phyloP scores from a whole-genome alignment of 306 rosid genomes.

The Quillaja saponaria region DNA sequence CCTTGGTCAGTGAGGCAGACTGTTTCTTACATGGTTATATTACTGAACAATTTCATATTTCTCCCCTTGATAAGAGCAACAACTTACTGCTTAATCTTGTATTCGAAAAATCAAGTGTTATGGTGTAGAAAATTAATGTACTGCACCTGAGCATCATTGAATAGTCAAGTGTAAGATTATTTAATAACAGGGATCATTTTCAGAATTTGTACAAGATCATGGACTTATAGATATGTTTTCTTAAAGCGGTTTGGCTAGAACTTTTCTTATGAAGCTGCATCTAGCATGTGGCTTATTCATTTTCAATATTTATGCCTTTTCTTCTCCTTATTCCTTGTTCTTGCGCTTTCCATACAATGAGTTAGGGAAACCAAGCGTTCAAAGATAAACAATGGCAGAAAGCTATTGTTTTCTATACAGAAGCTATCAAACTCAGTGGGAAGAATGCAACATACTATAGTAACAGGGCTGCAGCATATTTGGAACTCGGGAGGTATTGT shows the following conservation, averaged over 20 bases:
- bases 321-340: slow-evolving; percentile 2
- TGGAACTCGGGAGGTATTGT: slow-evolving; percentile 75
- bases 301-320: slow-evolving; percentile 5
- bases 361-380: slow-evolving; percentile 89
- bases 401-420: slow-evolving; percentile 81
- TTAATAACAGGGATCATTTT: background rate
- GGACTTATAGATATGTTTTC: slow-evolving; percentile 1
- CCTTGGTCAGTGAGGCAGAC: no score
- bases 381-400: slow-evolving; percentile 92
- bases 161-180: no score
- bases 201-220: background rate
- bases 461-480: slow-evolving; percentile 90
- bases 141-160: no score
- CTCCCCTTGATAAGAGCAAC: no score
- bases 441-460: slow-evolving; percentile 83
- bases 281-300: slow-evolving; percentile 6
- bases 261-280: slow-evolving; percentile 1
- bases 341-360: slow-evolving; percentile 13
- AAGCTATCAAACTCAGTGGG: slow-evolving; percentile 85
- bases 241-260: background rate
- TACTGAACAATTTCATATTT: no score
- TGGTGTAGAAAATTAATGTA: no score
- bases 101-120: no score
- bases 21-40: no score
- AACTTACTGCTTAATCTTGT: no score